Conservation (phyloP, 2,329 filamentous ascomycete species). For the Ramichloridium luteum region DNA sequence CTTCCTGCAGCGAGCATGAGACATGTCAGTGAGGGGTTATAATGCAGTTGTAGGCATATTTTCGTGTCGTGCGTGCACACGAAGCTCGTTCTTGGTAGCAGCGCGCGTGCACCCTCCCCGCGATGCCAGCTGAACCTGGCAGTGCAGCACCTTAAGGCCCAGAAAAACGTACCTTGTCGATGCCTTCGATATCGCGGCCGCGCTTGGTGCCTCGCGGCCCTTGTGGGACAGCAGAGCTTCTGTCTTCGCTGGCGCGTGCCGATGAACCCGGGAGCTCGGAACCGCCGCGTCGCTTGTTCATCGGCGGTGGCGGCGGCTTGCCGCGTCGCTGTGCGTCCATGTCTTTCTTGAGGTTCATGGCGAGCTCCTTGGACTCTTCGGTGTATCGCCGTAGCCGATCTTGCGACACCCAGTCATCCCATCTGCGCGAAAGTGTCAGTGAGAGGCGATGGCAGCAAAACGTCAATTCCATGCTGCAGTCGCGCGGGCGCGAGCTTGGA, state of each 20-base stretch:
- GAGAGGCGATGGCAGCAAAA: too few species aligned
- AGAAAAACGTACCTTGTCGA: constrained; percentile 54
- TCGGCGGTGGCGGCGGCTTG: constrained; percentile 30
- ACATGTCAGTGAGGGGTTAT: too few species aligned
- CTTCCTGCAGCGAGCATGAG: constrained; percentile 78
- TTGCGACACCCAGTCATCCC: constrained; percentile 96
- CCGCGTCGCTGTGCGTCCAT: constrained; percentile 46
- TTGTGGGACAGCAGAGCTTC: constrained; percentile 47
- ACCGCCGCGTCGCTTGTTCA: constrained; percentile 45
- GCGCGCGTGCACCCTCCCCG: too few species aligned
- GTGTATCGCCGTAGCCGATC: constrained; percentile 90
- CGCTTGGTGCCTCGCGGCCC: constrained; percentile 59
- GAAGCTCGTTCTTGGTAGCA: too few species aligned
- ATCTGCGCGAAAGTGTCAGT: constrained; percentile 39
- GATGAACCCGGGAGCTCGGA: constrained; percentile 45
- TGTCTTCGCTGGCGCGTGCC: constrained; percentile 65
- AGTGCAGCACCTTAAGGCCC: too few species aligned
- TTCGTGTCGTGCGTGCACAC: too few species aligned
- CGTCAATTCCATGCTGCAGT: too few species aligned
- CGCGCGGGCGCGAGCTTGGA: too few species aligned
- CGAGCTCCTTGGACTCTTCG: constrained; percentile 87
- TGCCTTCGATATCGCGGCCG: constrained; percentile 60
- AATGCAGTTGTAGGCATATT: too few species aligned
- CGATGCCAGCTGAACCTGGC: too few species aligned
- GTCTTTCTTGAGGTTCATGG: constrained; percentile 58